Evolutionary conservation across 2,329 filamentous ascomycete genomes (phyloP).

Genomic region (Fusarium nanum): DNA sequence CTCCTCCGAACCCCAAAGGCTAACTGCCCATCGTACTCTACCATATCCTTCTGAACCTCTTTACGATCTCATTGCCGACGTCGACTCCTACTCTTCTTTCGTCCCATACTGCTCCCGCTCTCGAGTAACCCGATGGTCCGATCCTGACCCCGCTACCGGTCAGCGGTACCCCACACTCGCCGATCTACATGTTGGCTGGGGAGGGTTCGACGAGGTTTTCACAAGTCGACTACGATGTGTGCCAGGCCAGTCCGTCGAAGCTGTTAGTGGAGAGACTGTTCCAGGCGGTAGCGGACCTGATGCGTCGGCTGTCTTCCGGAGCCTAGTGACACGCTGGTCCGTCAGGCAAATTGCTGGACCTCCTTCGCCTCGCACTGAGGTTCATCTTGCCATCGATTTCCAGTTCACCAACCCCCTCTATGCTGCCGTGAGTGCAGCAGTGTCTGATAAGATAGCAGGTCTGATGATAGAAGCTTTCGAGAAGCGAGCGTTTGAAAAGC

Average conservation of each 20-base stretch:
- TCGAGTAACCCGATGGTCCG: slow-evolving; percentile 79
- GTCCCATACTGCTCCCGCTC: slow-evolving; percentile 90
- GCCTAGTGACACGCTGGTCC: slow-evolving; percentile 77
- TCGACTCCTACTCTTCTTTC: slow-evolving; percentile 85
- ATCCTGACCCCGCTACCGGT: slow-evolving; percentile 59
- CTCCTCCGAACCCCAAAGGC: slow-evolving; percentile 63
- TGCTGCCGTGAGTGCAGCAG: slow-evolving; percentile 80
- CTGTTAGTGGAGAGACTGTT: slow-evolving; percentile 70
- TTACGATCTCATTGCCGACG: slow-evolving; percentile 88
- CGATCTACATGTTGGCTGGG: slow-evolving; percentile 86
- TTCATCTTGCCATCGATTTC: slow-evolving; percentile 81
- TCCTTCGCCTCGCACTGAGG: slow-evolving; percentile 67
- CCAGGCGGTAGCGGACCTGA: slow-evolving; percentile 58
- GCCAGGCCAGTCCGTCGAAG: slow-evolving; percentile 78
- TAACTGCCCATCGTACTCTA: slow-evolving; percentile 80
- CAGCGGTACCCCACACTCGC: slow-evolving; percentile 77
- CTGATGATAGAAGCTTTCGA: slow-evolving; percentile 97
- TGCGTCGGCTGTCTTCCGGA: slow-evolving; percentile 69
- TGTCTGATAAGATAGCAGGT: slow-evolving; percentile 85
- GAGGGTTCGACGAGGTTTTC: slow-evolving; percentile 85
- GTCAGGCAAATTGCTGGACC: slow-evolving; percentile 59
- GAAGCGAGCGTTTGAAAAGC: slow-evolving; percentile 71
- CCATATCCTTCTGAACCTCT: slow-evolving; percentile 77
- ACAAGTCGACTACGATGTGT: slow-evolving; percentile 83
- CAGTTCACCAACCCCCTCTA: slow-evolving; percentile 92